Percentiles rank a stretch among this genome's conserved stretches.
Evolutionary conservation across 148 eudicot species (phyloP).

Genomic region (Arctostaphylos glauca): DNA sequence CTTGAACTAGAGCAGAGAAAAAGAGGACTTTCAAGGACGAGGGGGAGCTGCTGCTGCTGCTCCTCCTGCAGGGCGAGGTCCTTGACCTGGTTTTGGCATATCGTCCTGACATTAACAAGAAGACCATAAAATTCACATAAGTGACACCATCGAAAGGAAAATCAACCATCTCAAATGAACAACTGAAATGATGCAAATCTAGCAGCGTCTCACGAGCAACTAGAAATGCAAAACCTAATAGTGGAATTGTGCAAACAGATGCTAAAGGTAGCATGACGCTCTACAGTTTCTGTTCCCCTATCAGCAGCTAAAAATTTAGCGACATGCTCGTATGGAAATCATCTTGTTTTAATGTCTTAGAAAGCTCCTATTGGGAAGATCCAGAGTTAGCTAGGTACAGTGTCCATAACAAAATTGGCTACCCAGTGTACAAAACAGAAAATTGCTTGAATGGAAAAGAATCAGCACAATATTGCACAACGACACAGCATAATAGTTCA

Average conservation of each 20-base stretch:
- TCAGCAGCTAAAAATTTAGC: not conserved
- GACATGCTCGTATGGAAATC: not conserved
- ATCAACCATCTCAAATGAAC: not conserved
- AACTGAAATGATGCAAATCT: not conserved
- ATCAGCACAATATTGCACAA: not conserved
- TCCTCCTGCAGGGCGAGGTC: slow-evolving; percentile 24
- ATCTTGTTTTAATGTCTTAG: not conserved
- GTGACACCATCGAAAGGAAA: not conserved
- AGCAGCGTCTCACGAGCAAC: not conserved
- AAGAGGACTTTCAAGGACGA: slow-evolving; percentile 21
- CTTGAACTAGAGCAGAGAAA: not conserved
- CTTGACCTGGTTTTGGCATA: slow-evolving; percentile 20
- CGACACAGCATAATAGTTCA: not conserved
- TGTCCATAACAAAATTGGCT: not conserved
- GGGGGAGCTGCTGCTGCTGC: slow-evolving; percentile 12
- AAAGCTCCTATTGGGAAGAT: not conserved
- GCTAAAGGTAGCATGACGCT: not conserved
- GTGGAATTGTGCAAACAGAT: not conserved
- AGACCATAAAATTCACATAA: not conserved
- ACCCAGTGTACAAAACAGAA: not conserved
- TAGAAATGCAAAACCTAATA: not conserved
- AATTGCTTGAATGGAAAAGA: not conserved
- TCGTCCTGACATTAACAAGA: slow-evolving; percentile 20
- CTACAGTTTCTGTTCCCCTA: not conserved
- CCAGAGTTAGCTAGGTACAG: not conserved